Percentiles rank a stretch among this genome's conserved stretches.
Conservation (phyloP, 1,139 yeast genomes). For the Lodderomyces elongisporus region DNA sequence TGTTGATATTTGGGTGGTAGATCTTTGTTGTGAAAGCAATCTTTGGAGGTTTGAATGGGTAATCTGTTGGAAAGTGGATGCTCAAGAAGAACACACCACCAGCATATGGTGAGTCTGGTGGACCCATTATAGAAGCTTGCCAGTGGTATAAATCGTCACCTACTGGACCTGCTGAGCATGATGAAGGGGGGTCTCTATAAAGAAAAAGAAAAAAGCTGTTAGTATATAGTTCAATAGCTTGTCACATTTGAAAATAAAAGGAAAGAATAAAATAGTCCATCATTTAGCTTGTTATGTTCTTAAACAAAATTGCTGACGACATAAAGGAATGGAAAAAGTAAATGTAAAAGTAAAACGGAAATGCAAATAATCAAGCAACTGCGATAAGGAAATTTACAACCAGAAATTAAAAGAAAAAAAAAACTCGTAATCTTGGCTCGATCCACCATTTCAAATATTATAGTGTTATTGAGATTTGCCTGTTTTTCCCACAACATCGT, state of each 20-base stretch:
- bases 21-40: slow-evolving; percentile 86
- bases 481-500: too few species aligned
- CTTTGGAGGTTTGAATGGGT: slow-evolving; percentile 93
- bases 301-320: not conserved
- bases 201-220: slow-evolving; percentile 19
- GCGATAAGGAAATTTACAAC: too few species aligned
- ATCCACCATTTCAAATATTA: too few species aligned
- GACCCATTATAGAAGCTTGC: slow-evolving; percentile 98
- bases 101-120: slow-evolving; percentile 88
- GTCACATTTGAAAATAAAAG: too few species aligned
- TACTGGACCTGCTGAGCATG: slow-evolving; percentile 98
- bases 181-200: slow-evolving; percentile 92
- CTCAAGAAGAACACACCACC: slow-evolving; percentile 91
- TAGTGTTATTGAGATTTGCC: too few species aligned
- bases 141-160: slow-evolving; percentile 95
- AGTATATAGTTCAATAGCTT: too few species aligned
- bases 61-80: slow-evolving; percentile 91
- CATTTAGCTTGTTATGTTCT: not conserved
- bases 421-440: too few species aligned
- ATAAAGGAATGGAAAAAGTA: too few species aligned
- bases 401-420: too few species aligned
- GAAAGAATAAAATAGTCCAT: too few species aligned
- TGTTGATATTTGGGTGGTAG: slow-evolving; percentile 87
- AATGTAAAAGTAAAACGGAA: too few species aligned
- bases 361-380: too few species aligned